phyloP scores from a whole-genome alignment of 768 basidiomycete genomes.

The Phylloporus sp. region DNA sequence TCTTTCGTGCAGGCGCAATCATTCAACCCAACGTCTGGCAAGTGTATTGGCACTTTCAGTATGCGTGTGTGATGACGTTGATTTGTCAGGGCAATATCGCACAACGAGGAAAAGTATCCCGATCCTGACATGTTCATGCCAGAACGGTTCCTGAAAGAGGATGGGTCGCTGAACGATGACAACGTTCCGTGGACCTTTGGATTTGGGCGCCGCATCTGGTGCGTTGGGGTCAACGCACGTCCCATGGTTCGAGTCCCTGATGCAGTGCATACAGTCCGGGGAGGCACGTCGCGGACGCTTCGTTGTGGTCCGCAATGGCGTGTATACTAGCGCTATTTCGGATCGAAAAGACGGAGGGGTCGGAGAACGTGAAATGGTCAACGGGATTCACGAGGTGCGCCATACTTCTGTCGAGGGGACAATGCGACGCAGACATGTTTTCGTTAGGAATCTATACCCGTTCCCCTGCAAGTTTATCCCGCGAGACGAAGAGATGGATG shows the following conservation, averaged over 20 bases:
- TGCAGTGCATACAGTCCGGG: constrained; percentile 8
- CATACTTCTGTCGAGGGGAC: neutral
- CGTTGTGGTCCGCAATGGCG: constrained; percentile 20
- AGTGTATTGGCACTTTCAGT: neutral
- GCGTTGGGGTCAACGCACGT: neutral
- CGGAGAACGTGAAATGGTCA: constrained; percentile 16
- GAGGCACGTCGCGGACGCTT: constrained; percentile 20
- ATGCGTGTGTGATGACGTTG: neutral
- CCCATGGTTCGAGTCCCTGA: neutral
- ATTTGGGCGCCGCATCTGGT: constrained; percentile 23
- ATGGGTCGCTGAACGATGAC: constrained; percentile 18
- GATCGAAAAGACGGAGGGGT: constrained; percentile 13
- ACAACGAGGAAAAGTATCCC: constrained; percentile 34
- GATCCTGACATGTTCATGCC: constrained; percentile 34
- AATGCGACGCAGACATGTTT: neutral
- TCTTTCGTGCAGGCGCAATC: too few relatives aligned
- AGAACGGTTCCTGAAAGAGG: constrained; percentile 31
- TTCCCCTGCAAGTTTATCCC: too few relatives aligned
- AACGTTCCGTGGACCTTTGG: constrained; percentile 13
- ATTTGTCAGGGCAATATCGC: constrained; percentile 35
- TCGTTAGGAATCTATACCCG: constrained; percentile 10
- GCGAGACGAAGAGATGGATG: constrained; percentile 14
- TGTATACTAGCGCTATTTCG: constrained; percentile 16
- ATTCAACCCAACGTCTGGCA: constrained; percentile 14
- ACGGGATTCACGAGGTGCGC: constrained; percentile 13